Evolutionary conservation across 768 basidiomycete genomes (phyloP), one percentile per base, ranked within the genome.

Genomic region (Boletus huronensis): DNA sequence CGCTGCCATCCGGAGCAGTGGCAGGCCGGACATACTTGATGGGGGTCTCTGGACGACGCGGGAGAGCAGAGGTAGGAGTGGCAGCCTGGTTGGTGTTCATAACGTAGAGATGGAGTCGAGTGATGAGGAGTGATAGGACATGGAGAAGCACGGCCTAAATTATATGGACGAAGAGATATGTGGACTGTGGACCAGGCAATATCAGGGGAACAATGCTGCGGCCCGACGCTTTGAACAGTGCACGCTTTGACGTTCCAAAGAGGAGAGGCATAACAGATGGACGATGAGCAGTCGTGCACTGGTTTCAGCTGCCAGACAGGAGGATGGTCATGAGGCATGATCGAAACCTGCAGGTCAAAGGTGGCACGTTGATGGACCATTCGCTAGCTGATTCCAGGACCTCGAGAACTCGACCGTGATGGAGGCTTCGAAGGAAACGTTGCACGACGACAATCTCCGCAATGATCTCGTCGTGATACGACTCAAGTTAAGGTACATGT

Each of bases 361-460:
- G 49, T 19, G 19, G 32, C 31, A 62, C 51, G 40, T 50, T 39
- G 36, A n/a, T n/a, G n/a, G n/a, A 6, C 8, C 29, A 9, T 21
- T 41, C 23, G 28, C 41, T 19, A 34, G 29, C 9, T 35, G 32
- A 25, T 47, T 50, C 7, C 1, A 53, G 19, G 34, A 19, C 46
- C 48, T 60, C 61, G 25, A 61, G 55, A 48, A 54, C 21, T 46
- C 25, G 48, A 47, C 3, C 19, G 40, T 4, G 43, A 29, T 13
- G 13, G n/a, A 45, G 28, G 32, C 6, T 4, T 26, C 13, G 5
- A 26, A 13, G 9, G 34, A 19, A 58, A 58, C 49, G 60, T 62
- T 62, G 51, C 52, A 45, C 5, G 42, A 48, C 39, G 58, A 51
- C 61, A 53, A 62, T 62, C 62, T 64, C 62, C 61, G 62, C 50